Evolutionary conservation across 768 basidiomycete genomes (phyloP).

Genomic region (Coprinopsis strossmayeri): DNA sequence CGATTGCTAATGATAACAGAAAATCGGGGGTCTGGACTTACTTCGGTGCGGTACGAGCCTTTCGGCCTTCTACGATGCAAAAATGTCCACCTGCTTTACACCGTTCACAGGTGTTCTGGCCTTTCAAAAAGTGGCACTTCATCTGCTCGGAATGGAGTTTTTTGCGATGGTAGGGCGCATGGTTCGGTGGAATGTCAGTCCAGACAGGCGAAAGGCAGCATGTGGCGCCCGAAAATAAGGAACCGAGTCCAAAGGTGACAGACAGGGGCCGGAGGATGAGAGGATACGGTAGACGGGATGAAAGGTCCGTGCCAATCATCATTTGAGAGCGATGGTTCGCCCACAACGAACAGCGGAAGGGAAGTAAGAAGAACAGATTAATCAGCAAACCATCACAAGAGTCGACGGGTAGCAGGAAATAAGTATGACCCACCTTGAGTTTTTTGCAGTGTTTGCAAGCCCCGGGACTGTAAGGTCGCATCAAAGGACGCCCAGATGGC

Average conservation of each 20-base stretch:
- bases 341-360: constrained; percentile 4
- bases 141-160: constrained; percentile 38
- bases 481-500: not conserved
- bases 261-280: not conserved
- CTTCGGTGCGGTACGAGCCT: constrained; percentile 76
- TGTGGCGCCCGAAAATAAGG: constrained; percentile 1
- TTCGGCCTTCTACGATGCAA: constrained; percentile 81
- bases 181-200: not conserved
- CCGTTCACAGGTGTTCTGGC: constrained; percentile 71
- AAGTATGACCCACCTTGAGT: constrained; percentile 58
- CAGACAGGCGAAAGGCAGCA: not conserved
- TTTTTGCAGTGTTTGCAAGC: constrained; percentile 86
- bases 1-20: constrained; percentile 5
- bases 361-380: not conserved
- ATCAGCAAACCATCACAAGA: not conserved
- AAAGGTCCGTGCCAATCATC: constrained; percentile 3
- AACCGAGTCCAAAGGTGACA: not conserved
- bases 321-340: constrained; percentile 4
- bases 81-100: constrained; percentile 68
- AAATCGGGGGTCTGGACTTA: constrained; percentile 36
- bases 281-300: not conserved
- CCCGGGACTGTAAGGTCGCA: constrained; percentile 47
- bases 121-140: constrained; percentile 78
- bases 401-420: not conserved
- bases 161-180: not conserved